phyloP scores from a whole-genome alignment of 345 rosid species.

The Stellera chamaejasme region DNA sequence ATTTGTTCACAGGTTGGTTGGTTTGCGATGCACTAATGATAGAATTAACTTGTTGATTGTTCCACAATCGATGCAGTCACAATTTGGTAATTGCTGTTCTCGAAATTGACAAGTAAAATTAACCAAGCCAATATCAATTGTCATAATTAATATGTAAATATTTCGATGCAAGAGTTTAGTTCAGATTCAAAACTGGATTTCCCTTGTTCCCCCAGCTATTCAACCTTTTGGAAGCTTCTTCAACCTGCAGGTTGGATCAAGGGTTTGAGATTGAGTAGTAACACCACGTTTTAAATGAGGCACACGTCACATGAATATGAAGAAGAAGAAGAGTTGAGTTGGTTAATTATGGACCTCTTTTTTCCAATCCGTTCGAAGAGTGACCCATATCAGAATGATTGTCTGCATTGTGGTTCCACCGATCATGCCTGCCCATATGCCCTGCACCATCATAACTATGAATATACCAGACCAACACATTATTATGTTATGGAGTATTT shows the following conservation, averaged over 20 bases:
- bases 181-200: conserved; percentile 14
- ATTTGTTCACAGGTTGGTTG: no score
- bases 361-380: conserved; percentile 38
- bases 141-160: no score
- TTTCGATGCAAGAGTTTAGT: not conserved
- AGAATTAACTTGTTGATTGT: no score
- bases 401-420: conserved; percentile 60
- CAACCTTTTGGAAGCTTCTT: conserved; percentile 28
- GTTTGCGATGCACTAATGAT: no score
- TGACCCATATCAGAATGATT: conserved; percentile 48
- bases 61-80: no score
- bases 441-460: conserved; percentile 20
- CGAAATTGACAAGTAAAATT: no score
- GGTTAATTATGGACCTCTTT: conserved; percentile 31
- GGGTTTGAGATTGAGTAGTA: no score
- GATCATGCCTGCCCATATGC: conserved; percentile 71
- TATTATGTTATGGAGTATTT: not conserved
- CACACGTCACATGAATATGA: not conserved
- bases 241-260: conserved; percentile 20
- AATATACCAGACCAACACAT: not conserved
- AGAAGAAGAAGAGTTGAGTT: not conserved
- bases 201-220: conserved; percentile 22
- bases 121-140: no score
- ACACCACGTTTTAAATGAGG: not conserved
- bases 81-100: no score